Evolutionary conservation across 805 yeast genomes (phyloP).

Genomic region (Starmerella vaccinii): DNA sequence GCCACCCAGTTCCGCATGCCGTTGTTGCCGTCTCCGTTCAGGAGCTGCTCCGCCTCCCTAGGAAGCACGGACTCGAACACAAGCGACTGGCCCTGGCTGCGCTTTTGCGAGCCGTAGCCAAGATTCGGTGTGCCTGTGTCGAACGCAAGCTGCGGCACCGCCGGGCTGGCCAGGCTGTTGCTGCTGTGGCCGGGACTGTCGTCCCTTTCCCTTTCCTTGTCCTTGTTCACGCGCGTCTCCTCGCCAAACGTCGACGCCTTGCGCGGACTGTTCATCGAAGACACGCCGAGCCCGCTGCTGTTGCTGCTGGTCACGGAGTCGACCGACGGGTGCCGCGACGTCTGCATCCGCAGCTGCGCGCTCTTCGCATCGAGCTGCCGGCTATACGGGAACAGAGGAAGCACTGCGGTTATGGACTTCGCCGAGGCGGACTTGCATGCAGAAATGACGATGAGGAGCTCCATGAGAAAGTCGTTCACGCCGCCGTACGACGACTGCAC

Average conservation of each 20-base stretch:
- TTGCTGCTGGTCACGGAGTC: not conserved
- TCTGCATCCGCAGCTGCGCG: conserved; percentile 1
- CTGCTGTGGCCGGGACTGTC: not conserved
- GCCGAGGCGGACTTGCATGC: conserved; percentile 92
- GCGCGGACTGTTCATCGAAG: conserved; percentile 14
- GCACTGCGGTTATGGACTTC: conserved; percentile 74
- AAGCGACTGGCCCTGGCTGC: not conserved
- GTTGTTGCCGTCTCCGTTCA: conserved; percentile 34
- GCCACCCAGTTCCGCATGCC: conserved; percentile 94
- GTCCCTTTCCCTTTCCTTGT: not conserved
- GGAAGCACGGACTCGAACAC: not conserved
- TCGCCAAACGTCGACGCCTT: conserved; percentile 22
- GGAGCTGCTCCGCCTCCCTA: not conserved
- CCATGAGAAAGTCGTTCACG: conserved; percentile 79
- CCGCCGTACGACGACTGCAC: conserved; percentile 80
- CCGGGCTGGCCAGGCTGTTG: not conserved
- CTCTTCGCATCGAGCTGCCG: conserved; percentile 74
- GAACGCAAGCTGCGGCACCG: conserved; percentile 1
- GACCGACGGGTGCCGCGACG: not conserved
- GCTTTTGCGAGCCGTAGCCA: not conserved
- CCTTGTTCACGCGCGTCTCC: conserved; percentile 9
- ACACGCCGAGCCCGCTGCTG: not conserved
- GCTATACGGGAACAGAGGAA: conserved; percentile 90
- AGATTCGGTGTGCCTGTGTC: not conserved
- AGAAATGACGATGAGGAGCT: conserved; percentile 70